Evolutionary conservation across 495 filamentous ascomycete genomes (phyloP).

Genomic region (Cercophora sp.): DNA sequence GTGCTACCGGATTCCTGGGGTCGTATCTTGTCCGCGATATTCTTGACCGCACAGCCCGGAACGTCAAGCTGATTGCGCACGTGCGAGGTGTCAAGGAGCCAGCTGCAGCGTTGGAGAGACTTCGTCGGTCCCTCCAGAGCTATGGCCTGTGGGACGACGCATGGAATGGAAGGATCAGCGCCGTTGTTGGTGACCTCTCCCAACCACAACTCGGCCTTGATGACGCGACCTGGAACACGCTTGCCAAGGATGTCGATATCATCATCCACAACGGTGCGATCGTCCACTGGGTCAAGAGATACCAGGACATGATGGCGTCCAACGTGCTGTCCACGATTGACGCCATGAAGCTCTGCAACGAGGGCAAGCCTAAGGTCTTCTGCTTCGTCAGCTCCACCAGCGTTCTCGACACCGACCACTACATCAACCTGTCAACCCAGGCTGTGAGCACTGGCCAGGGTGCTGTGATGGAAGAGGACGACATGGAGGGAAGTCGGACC

Average conservation of each 20-base stretch:
- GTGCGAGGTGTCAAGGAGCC: slow-evolving; percentile 62
- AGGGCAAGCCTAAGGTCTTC: slow-evolving; percentile 74
- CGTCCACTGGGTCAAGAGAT: slow-evolving; percentile 83
- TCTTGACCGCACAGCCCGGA: slow-evolving; percentile 54
- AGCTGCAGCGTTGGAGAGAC: slow-evolving; percentile 45
- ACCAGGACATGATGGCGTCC: slow-evolving; percentile 66
- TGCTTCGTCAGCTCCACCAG: slow-evolving; percentile 84
- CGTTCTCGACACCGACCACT: slow-evolving; percentile 76
- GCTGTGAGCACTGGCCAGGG: slow-evolving; percentile 44
- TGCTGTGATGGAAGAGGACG: slow-evolving; percentile 44
- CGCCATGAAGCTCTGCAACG: slow-evolving; percentile 67
- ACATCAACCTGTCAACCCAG: slow-evolving; percentile 64
- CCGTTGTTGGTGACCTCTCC: slow-evolving; percentile 68
- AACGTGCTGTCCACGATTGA: slow-evolving; percentile 84
- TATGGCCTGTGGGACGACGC: slow-evolving; percentile 77
- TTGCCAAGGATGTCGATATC: slow-evolving; percentile 65
- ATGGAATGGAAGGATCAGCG: slow-evolving; percentile 62
- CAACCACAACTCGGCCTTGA: slow-evolving; percentile 68
- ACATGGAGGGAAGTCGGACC: slow-evolving; percentile 43
- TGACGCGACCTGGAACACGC: slow-evolving; percentile 55
- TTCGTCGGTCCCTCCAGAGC: slow-evolving; percentile 53
- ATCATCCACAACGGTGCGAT: slow-evolving; percentile 88
- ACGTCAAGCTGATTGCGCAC: slow-evolving; percentile 67
- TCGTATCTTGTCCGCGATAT: slow-evolving; percentile 75
- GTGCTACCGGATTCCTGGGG: slow-evolving; percentile 88